Base-by-base conservation (phyloP, 129 eudicot genomes). In the Lactuca saligna region DNA sequence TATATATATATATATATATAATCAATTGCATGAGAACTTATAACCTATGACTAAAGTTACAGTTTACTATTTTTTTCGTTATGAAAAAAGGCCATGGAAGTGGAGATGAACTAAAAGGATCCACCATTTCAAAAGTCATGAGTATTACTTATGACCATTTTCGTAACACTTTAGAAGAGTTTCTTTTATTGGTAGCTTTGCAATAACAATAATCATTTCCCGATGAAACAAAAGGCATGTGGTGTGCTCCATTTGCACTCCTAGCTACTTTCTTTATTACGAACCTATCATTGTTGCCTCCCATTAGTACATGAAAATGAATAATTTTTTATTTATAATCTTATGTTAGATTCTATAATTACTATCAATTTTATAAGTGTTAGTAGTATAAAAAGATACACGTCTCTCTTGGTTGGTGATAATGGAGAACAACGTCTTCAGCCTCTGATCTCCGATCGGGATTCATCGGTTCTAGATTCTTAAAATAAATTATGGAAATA, bases 231-330 rank as follows among this genome's bases (percentile, higher is more conserved):
- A 57, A 57, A 54, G 58, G 66, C 57, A 57, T 69, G 46, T 69
- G 74, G 57, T 69, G 65, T 69, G 74, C 63, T 57, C 39, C 39
- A 33, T 29, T n/a, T 54, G 41, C 54, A 54, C 53, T 39, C n/a
- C 9, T 12, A n/a, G 20, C 20, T 57, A 3, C 17, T 69, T 25
- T 25, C 29, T 25, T 25, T 25, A 39, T 10, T 25, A 12, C 25
- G 11, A 54, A 4, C 10, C 55, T 20, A 69, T 69, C 74, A 69
- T 39, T 25, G 38, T 55, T 69, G 44, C 44, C 74, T 41, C 56
- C 65, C 46, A 69, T 58, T 31, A 56, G 54, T 35, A 41, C 17
- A 41, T 46, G 6, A 57, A 44, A 25, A 39, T 14, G 39, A 11
- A 39, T 9, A 25, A 56, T 17, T 8, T 20, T 5, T 5, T 55